Base-by-base conservation (phyloP, 2,329 filamentous ascomycete genomes). In the Aspergillus novofumigatus region DNA sequence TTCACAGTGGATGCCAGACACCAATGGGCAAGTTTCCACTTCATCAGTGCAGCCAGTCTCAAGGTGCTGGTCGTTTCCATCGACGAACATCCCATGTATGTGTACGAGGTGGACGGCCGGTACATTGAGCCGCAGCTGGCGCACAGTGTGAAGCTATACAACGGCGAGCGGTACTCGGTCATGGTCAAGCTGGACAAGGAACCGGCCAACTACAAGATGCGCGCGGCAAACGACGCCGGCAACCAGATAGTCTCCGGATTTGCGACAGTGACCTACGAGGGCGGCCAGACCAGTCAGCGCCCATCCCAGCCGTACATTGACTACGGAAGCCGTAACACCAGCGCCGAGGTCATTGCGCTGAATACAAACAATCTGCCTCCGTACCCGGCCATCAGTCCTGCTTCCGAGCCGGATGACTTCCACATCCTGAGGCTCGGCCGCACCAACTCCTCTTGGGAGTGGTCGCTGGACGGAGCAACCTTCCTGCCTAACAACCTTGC, bases 241-340 rank as follows among this genome's bases (percentile, higher is more conserved):
- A 77, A 80, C 5, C 85, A 87, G 65, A 75, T 85, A 51, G 75
- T 87, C 26, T 73, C 75, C 8, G 82, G 79, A 1, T 75, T 76
- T 32, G 83, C 80, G 0, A 70, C 77, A 1, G 67, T 87, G 60
- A 59, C 20, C n/a, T 50, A 53, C 47, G 5, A 67, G 28, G 66
- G 68, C 11, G 59, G 62, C 79, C 63, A 65, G 71, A 47, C 75
- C 75, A n/a, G 69, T 71, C 0, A 59, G 70, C 11, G 64, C 69
- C 0, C 55, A 66, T 49, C 73, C 21, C 45, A 26, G 55, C 59
- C 23, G 9, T 81, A 74, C 62, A 81, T 85, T 59, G 77, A 79
- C 62, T 75, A 81, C 42, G 77, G 75, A 1, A 84, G 84, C 25
- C 55, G 56, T 3, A 75, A 77, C 3, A 62, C 73, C 1, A 77